phyloP scores from a whole-genome alignment of 306 rosid species.

The Prunus armeniaca region DNA sequence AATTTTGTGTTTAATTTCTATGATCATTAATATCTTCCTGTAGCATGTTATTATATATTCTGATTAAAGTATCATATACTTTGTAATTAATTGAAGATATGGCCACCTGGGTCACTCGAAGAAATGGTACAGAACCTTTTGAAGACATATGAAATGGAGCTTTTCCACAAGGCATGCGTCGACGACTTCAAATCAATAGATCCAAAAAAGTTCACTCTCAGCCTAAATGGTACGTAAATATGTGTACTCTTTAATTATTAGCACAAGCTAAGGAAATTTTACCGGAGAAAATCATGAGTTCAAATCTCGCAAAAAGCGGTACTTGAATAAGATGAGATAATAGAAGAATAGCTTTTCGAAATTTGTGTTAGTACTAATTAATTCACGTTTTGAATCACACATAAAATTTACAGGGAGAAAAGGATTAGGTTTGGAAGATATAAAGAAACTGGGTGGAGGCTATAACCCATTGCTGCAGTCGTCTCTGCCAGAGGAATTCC shows the following conservation, averaged over 20 bases:
- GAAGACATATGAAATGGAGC: constrained; percentile 65
- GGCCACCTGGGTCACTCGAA: constrained; percentile 61
- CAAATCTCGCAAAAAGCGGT: too few relatives aligned
- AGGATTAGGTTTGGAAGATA: constrained; percentile 32
- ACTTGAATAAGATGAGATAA: too few relatives aligned
- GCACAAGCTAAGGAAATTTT: too few relatives aligned
- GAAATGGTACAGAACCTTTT: constrained; percentile 50
- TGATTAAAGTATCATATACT: background rate
- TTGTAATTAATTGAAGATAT: constrained; percentile 27
- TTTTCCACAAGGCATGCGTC: constrained; percentile 37
- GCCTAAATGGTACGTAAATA: constrained; percentile 43
- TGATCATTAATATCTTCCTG: background rate
- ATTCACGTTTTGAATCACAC: too few relatives aligned
- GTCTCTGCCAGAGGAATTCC: constrained; percentile 46
- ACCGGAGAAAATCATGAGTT: too few relatives aligned
- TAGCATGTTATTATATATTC: background rate
- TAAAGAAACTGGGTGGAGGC: constrained; percentile 50
- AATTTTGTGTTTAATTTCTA: too few relatives aligned
- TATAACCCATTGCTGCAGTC: constrained; percentile 49
- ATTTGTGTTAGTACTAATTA: too few relatives aligned
- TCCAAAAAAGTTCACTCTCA: constrained; percentile 37
- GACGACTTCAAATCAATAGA: constrained; percentile 37
- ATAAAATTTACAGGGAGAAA: constrained; percentile 41
- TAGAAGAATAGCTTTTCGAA: too few relatives aligned
- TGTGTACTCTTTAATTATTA: too few relatives aligned